phyloP scores from a whole-genome alignment of 2,329 filamentous ascomycete species.

The Hymenoscyphus infarciens region DNA sequence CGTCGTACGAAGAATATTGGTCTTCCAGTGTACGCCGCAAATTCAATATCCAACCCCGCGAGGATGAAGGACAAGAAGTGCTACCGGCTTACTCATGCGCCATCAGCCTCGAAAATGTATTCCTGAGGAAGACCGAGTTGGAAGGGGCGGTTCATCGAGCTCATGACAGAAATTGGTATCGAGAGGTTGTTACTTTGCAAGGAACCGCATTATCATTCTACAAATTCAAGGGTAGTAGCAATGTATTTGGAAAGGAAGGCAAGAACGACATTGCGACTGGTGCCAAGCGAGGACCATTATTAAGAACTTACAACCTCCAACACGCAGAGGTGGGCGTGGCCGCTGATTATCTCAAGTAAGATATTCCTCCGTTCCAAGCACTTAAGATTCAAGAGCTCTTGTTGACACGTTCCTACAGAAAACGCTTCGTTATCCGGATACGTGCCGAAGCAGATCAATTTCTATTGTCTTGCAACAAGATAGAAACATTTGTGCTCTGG shows the following conservation, averaged over 20 bases:
- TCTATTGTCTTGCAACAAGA: constrained; percentile 60
- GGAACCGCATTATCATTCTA: constrained; percentile 67
- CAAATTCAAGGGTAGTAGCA: constrained; percentile 54
- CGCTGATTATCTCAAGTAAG: constrained; percentile 66
- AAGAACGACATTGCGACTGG: constrained; percentile 49
- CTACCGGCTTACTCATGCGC: constrained; percentile 56
- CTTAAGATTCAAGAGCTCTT: background rate
- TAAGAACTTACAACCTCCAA: constrained; percentile 68
- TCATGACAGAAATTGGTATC: constrained; percentile 60
- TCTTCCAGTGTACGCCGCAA: constrained; percentile 10
- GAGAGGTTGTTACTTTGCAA: constrained; percentile 59
- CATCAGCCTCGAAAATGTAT: constrained; percentile 54
- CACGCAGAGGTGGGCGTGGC: constrained; percentile 74
- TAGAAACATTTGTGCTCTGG: constrained; percentile 66
- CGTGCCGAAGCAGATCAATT: constrained; percentile 73
- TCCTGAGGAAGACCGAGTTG: constrained; percentile 63
- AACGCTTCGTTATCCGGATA: constrained; percentile 64
- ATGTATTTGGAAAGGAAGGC: constrained; percentile 47
- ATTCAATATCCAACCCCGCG: constrained; percentile 35
- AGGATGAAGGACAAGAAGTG: constrained; percentile 42
- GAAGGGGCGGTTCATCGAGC: constrained; percentile 60
- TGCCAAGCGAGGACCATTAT: constrained; percentile 51
- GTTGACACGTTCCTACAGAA: constrained; percentile 16
- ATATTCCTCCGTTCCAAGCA: constrained; percentile 19
- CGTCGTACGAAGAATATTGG: constrained; percentile 9